These are phyloP conservation scores for Alternaria tenuissima DNA, from an alignment of 2,329 filamentous ascomycete genomes.

Conservation along the genomic window DNA sequence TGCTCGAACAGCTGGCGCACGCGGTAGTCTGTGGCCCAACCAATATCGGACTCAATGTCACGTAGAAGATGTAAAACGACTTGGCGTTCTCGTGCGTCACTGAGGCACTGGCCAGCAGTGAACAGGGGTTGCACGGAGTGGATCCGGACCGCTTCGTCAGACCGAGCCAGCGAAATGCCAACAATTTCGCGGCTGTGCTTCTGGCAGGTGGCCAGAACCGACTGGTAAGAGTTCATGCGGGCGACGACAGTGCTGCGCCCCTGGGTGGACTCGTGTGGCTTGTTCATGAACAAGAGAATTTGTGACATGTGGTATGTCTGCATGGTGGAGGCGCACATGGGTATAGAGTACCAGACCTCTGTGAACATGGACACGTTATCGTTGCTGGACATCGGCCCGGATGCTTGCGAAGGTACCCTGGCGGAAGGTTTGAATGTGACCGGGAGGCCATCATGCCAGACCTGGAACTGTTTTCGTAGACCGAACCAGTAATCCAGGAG, in stretches of 20 bases:
- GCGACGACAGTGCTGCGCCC: conserved; percentile 62
- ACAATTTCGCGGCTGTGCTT: conserved; percentile 69
- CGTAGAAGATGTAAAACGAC: conserved; percentile 64
- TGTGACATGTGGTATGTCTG: conserved; percentile 71
- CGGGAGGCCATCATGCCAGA: conserved; percentile 67
- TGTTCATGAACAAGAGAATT: conserved; percentile 68
- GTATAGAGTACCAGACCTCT: conserved; percentile 70
- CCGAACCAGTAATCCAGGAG: conserved; percentile 62
- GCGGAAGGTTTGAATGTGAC: conserved; percentile 67
- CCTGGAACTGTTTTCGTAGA: conserved; percentile 64
- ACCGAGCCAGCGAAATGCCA: conserved; percentile 65
- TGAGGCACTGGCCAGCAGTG: conserved; percentile 68
- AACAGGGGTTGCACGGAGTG: conserved; percentile 68
- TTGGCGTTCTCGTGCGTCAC: conserved; percentile 61
- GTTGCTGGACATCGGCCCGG: conserved; percentile 30
- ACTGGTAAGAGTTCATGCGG: conserved; percentile 64
- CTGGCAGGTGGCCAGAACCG: conserved; percentile 63
- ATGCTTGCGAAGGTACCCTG: conserved; percentile 50
- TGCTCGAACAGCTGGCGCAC: conserved; percentile 62
- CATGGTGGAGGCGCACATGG: conserved; percentile 72
- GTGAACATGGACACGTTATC: conserved; percentile 54
- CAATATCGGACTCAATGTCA: conserved; percentile 69
- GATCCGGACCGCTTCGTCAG: conserved; percentile 65
- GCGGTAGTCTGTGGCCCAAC: conserved; percentile 70
- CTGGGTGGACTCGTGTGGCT: conserved; percentile 64